Percentiles rank a stretch among this genome's conserved stretches.
These are phyloP conservation scores for Chaetomiaceae sp. DNA, from an alignment of 2,329 filamentous ascomycete genomes.

Conservation along the genomic window DNA sequence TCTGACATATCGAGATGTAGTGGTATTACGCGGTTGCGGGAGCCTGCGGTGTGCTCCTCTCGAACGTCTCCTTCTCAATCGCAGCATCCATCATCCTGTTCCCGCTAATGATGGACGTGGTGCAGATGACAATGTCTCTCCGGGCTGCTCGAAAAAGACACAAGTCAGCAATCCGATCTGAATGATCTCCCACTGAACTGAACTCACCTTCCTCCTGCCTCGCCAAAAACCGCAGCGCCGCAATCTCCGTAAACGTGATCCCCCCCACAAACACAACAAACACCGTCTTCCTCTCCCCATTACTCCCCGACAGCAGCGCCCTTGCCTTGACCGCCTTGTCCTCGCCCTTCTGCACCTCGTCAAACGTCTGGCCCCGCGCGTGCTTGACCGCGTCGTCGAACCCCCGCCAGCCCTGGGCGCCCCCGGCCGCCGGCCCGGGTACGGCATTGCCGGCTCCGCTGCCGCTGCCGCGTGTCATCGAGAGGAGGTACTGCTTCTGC, in stretches of 20 bases:
- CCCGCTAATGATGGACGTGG: conserved; percentile 86
- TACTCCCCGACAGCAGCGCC: conserved; percentile 74
- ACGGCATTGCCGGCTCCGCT: conserved; percentile 47
- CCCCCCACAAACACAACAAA: conserved; percentile 98
- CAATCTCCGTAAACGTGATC: conserved; percentile 93
- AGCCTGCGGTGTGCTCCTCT: conserved; percentile 36
- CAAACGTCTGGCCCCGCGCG: conserved; percentile 82
- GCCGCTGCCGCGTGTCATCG: conserved; percentile 61
- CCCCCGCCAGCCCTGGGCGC: conserved; percentile 79
- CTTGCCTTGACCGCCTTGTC: conserved; percentile 88
- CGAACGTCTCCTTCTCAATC: conserved; percentile 66
- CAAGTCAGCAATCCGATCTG: conserved; percentile 4
- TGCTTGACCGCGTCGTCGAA: conserved; percentile 92
- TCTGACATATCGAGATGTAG: not conserved
- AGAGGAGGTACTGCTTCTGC: conserved; percentile 80
- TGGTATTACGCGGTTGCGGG: conserved; percentile 6
- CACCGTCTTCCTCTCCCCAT: conserved; percentile 72
- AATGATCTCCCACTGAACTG: no score
- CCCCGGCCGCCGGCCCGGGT: conserved; percentile 47
- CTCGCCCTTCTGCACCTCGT: conserved; percentile 85
- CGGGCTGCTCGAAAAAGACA: conserved; percentile 46
- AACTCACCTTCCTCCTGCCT: conserved; percentile 68
- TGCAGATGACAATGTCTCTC: conserved; percentile 84
- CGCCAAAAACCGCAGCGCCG: conserved; percentile 85
- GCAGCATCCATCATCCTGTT: conserved; percentile 83